These are phyloP conservation scores for Leucocoprinus leucothites DNA, from an alignment of 768 basidiomycete species.

Conservation along the genomic window DNA sequence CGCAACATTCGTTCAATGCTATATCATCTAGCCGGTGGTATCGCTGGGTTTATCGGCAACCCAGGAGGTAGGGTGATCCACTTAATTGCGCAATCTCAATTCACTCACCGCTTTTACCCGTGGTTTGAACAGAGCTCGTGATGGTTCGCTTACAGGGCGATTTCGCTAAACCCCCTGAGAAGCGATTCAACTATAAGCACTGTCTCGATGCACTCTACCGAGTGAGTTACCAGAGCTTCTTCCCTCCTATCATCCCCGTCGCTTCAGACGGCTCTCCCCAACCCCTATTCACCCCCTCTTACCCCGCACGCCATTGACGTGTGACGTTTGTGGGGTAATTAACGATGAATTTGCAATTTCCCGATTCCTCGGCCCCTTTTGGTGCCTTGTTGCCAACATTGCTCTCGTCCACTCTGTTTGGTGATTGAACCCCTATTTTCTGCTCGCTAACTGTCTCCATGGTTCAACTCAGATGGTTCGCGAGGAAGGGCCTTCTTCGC, in stretches of 20 bases:
- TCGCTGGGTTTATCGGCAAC: constrained; percentile 87
- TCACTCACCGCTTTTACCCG: background rate
- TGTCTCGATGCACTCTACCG: constrained; percentile 85
- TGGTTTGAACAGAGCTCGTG: constrained; percentile 56
- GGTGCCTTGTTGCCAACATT: background rate
- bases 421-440: constrained; percentile 1
- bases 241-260: background rate
- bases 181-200: constrained; percentile 87
- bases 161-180: constrained; percentile 84
- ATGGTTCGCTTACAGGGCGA: constrained; percentile 92
- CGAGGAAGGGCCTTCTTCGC: constrained; percentile 79
- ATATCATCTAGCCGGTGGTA: constrained; percentile 60
- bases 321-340: constrained; percentile 16
- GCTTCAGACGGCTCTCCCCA: background rate
- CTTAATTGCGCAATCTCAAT: background rate
- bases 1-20: background rate
- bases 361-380: background rate
- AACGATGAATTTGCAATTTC: background rate
- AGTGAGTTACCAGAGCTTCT: constrained; percentile 40
- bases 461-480: constrained; percentile 65
- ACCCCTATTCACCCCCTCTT: background rate
- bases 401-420: constrained; percentile 3
- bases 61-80: constrained; percentile 56
- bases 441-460: background rate
- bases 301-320: constrained; percentile 6